Evolutionary conservation across 2,329 filamentous ascomycete species (phyloP), one percentile per base, ranked within the genome.

Genomic region (Fusarium guadeloupense): DNA sequence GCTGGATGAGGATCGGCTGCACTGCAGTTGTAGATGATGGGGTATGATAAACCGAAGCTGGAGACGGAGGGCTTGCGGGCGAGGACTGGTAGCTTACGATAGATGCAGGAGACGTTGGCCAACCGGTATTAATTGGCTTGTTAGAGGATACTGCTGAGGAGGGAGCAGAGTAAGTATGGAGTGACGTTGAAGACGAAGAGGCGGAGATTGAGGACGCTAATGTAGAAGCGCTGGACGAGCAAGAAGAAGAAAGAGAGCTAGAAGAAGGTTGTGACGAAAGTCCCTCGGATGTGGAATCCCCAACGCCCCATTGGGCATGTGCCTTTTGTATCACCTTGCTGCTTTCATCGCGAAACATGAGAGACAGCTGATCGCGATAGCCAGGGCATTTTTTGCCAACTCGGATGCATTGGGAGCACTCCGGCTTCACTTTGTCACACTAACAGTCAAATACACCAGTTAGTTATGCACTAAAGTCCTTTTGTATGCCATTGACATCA

Each of bases 271-370:
- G 60, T 20, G 47, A 43, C 17, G 59, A 57, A n/a, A 39, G 30
- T n/a, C 19, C 43, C 12, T 64, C 68, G 34, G 55, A 44, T 20
- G 55, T 33, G 21, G 61, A 55, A 19, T 72, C 69, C 67, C 64
- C 53, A 64, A 75, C 52, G 2, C 77, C 79, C 81, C 77, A 83
- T 72, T 78, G 81, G 21, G 81, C 82, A 50, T 84, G 81, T 17
- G 82, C 82, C 69, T 85, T 88, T 59, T 80, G 80, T 21, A 85
- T 83, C 39, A 88, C 85, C 66, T 87, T 84, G 64, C 78, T 83
- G 66, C 83, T 88, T 74, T 89, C 85, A 75, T 89, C 85, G 31
- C 86, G 84, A 70, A 89, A 89, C 81, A 89, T 84, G 53, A 89
- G 76, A 26, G 85, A 85, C 28, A 88, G 75, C 71, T 87, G 84